Evolutionary conservation across 495 filamentous ascomycete genomes (phyloP).

Genomic region (Letharia lupina): DNA sequence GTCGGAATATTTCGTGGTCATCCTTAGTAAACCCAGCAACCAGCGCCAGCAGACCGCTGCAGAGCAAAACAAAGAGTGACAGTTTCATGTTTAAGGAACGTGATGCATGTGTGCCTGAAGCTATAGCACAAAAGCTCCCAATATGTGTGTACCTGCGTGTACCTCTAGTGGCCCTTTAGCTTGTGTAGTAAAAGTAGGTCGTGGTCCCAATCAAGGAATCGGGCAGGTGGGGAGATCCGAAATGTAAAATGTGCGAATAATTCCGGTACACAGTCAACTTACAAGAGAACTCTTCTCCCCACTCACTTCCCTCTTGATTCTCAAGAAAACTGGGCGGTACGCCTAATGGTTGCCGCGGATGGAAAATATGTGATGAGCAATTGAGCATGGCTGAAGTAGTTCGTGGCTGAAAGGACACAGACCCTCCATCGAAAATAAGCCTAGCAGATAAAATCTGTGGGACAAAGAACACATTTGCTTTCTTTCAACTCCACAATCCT

Average conservation of each 20-base stretch:
- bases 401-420: neutral
- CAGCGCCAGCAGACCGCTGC: conserved; percentile 10
- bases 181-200: neutral
- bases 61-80: conserved; percentile 9
- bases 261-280: conserved; percentile 27
- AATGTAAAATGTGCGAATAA: conserved; percentile 4
- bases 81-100: conserved; percentile 14
- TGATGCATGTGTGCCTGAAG: conserved; percentile 17
- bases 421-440: neutral
- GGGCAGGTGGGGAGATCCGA: conserved; percentile 6
- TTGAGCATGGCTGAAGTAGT: neutral
- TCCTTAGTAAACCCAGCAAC: conserved; percentile 16
- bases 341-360: neutral
- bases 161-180: neutral
- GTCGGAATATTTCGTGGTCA: conserved; percentile 94
- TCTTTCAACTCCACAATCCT: neutral
- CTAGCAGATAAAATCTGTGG: neutral
- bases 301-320: neutral
- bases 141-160: neutral
- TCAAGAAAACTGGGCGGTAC: neutral
- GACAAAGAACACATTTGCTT: conserved; percentile 1
- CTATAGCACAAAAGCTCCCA: neutral
- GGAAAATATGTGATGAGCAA: neutral
- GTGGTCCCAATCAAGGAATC: conserved; percentile 16
- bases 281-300: neutral